Percentiles rank a stretch among this genome's conserved stretches.
These are phyloP conservation scores for Clausena lansium DNA, from an alignment of 345 rosid species.

Conservation along the genomic window DNA sequence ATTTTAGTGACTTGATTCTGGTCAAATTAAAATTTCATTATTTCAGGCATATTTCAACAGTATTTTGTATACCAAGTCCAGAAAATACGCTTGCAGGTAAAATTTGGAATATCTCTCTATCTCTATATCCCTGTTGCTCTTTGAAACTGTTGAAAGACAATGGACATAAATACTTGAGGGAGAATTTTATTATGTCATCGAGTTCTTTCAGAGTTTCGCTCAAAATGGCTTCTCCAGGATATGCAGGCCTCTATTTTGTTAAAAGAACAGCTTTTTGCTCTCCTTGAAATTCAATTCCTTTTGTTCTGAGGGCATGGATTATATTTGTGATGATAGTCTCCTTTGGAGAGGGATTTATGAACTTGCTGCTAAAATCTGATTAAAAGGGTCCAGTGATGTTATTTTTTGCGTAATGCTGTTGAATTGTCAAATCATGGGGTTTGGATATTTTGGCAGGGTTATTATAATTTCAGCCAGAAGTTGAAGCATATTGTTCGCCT, in stretches of 20 bases:
- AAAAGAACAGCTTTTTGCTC: not conserved
- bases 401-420: not conserved
- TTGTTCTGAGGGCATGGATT: not conserved
- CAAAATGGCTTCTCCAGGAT: not conserved
- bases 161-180: not conserved
- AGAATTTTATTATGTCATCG: not conserved
- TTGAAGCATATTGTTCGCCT: constrained; percentile 91
- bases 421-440: not conserved
- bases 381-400: not conserved
- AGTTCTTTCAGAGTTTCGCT: not conserved
- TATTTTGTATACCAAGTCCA: constrained; percentile 90
- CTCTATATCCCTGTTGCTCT: not conserved
- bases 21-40: constrained; percentile 14
- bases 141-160: not conserved
- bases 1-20: not conserved
- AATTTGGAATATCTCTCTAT: not conserved
- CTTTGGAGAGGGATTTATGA: not conserved
- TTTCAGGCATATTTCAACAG: constrained; percentile 80
- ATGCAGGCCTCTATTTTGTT: not conserved
- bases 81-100: constrained; percentile 88
- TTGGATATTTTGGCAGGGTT: constrained; percentile 54
- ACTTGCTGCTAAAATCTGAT: not conserved
- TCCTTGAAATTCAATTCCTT: constrained; percentile 1
- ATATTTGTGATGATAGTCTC: not conserved
- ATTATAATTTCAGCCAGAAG: constrained; percentile 97